Base-by-base conservation (phyloP, 495 filamentous ascomycete species). In the Immersiella caudata region DNA sequence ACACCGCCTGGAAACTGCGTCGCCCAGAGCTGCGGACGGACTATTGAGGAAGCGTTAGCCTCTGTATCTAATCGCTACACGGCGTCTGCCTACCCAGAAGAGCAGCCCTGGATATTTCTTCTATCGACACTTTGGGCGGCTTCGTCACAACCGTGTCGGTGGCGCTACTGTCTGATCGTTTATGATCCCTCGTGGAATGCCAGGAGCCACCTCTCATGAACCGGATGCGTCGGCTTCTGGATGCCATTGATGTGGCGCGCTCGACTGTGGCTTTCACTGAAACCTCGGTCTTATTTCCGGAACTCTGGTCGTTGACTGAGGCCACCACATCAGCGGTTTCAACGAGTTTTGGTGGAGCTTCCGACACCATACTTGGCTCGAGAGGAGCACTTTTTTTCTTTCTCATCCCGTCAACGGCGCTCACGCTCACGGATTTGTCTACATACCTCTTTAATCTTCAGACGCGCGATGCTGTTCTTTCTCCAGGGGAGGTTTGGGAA, bases 1-100 rank as follows among this genome's bases (percentile, higher is more conserved):
- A 73, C 73, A 29, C 71, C 71, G 16, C 68, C 68, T 25, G 73
- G 73, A 51, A 67, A 74, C 40, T 69, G 72, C 6, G 70, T 68
- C 2, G 63, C 11, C 65, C 65, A 73, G 20, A 70, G 65, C 21
- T 57, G 50, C 8, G 60, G 25, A 24, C 6, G 25, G 25, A 46
- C 67, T 68, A 26, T 1, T 4, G 14, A 33, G 2, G 21, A 59
- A 26, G 27, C 29, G 20, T 65, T 14, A 56, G 27, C 62, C 26
- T 36, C 6, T n/a, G 18, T 50, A 4, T 16, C 33, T 4, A 25
- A 26, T 1, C 26, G n/a, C 5, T 7, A 36, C 29, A 29, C 11
- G 14, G 26, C 29, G 22, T 33, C 7, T 5, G 62, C 33, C 46
- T 29, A 58, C 40, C 24, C 26, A 59, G 51, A 16, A 67, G 59